Conservation (phyloP, 148 eudicot species). For the Tetragonia tetragonoides region DNA sequence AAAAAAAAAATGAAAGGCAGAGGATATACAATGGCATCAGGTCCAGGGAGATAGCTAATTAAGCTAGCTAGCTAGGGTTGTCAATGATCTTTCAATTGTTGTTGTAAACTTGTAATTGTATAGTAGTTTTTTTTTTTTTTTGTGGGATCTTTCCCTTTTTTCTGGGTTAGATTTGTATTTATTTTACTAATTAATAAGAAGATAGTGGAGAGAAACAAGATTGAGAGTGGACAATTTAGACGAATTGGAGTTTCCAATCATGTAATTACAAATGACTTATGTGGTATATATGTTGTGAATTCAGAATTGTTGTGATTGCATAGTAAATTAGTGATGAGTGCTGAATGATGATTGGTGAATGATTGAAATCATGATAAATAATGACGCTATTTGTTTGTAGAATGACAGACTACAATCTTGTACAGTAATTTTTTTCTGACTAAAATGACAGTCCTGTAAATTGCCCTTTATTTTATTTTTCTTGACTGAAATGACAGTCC, state of each 20-base stretch:
- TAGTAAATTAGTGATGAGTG: too few relatives aligned
- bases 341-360: conserved; percentile 11
- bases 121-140: conserved; percentile 17
- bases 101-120: conserved; percentile 13
- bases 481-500: too few relatives aligned
- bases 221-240: too few relatives aligned
- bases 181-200: not conserved
- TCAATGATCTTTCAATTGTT: not conserved
- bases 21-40: conserved; percentile 4
- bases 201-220: not conserved
- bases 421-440: too few relatives aligned
- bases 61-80: conserved; percentile 23
- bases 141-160: not conserved
- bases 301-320: too few relatives aligned
- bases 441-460: too few relatives aligned
- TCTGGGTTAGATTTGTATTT: not conserved
- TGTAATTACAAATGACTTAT: too few relatives aligned
- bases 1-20: not conserved
- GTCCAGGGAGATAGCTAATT: conserved; percentile 11
- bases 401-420: too few relatives aligned
- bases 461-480: too few relatives aligned
- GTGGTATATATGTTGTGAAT: too few relatives aligned
- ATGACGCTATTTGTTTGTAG: too few relatives aligned
- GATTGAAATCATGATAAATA: conserved; percentile 1
- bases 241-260: too few relatives aligned